Base-by-base conservation (phyloP, 768 basidiomycete species). In the Asterophora lycoperdoides region DNA sequence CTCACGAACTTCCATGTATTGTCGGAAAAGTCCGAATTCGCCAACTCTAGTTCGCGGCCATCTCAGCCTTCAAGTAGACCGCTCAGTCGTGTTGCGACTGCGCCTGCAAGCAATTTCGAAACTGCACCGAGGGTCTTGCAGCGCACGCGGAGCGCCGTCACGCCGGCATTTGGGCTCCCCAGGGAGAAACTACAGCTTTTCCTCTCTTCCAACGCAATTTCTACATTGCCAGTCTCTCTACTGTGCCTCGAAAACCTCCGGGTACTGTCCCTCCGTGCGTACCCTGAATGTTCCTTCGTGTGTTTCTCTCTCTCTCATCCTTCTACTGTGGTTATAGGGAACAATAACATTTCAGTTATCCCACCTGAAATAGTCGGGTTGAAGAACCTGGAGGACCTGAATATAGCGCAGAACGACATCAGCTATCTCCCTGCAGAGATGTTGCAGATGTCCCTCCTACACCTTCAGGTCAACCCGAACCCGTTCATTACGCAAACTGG, bases 371-470 rank as follows among this genome's bases (percentile, higher is more conserved):
- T 89, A 30, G 68, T 64, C 15, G 67, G 67, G 5, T 68, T 89
- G 14, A 67, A 59, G 8, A 75, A 76, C 41, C 72, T 89, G 2
- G 69, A 69, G 41, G 76, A 81, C 37, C 70, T 89, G 6, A 84
- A 86, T 51, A 56, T 89, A 3, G 71, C 82, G 0, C 70, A 73
- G 45, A 89, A 89, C 61, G 62, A 65, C 28, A 64, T 89, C 2
- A 56, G 61, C 46, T 84, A 76, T 61, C 63, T 89, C 0, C 87
- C 87, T 11, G 74, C 81, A 6, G 85, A 89, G 59, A 74, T 89
- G 60, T 62, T 74, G n/a, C 59, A 65, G 26, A 80, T 86, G 77
- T 69, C 61, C n/a, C 67, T 87, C 1, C 59, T 59, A 15, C 68
- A 60, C 8, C 65, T 88, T 5, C 54, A 59, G 15, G 58, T 87